Evolutionary conservation across 495 filamentous ascomycete genomes (phyloP).

Genomic region (Aspergillus cavernicola): DNA sequence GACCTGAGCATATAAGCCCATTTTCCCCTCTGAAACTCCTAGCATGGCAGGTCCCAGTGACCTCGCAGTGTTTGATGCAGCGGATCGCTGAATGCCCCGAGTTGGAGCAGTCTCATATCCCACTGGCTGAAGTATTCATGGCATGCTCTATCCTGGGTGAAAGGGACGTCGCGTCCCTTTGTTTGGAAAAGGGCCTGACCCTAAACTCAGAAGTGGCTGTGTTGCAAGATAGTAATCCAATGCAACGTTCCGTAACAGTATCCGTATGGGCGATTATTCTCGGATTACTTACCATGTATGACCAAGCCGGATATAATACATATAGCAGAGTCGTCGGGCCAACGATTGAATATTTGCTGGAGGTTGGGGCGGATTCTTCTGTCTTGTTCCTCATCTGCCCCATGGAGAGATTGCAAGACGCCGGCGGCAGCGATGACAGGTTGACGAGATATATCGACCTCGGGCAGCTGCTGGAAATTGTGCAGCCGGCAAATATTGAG

Average conservation of each 20-base stretch:
- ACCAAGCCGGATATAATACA: background rate
- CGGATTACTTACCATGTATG: background rate
- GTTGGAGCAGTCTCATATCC: background rate
- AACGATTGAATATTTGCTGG: background rate
- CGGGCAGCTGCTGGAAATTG: background rate
- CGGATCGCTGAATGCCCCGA: background rate
- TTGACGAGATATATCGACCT: background rate
- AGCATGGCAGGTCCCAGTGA: too few species aligned
- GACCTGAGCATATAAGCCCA: background rate
- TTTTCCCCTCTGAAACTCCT: background rate
- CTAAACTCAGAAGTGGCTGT: background rate
- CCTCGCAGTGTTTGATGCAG: background rate
- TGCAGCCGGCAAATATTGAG: background rate
- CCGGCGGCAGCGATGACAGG: background rate
- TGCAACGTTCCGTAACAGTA: too few species aligned
- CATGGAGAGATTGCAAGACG: too few species aligned
- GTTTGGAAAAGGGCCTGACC: background rate
- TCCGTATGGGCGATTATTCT: too few species aligned
- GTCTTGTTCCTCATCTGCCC: background rate
- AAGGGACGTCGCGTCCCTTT: background rate
- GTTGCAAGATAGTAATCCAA: too few species aligned
- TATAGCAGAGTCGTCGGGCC: background rate
- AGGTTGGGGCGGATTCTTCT: background rate
- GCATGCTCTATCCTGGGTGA: background rate
- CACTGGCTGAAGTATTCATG: background rate